A percentile compares a stretch with the other conserved stretches of the same genome.
These are phyloP conservation scores for Ophiostoma himal-ulmi DNA, from an alignment of 2,329 filamentous ascomycete species.

Conservation along the genomic window DNA sequence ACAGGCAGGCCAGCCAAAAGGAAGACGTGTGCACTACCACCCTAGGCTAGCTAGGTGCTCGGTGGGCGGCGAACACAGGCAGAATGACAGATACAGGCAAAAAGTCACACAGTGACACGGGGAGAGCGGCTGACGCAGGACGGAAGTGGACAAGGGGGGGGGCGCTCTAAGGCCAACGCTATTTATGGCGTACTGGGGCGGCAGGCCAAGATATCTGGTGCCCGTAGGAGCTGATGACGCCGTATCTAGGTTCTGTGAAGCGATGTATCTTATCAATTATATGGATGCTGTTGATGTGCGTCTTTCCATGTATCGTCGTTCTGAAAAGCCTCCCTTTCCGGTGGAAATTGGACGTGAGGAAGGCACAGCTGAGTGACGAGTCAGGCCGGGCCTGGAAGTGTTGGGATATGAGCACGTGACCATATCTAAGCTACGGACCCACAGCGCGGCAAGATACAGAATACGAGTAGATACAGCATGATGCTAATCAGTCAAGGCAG, in stretches of 20 bases:
- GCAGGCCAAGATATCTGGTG: conserved; percentile 1
- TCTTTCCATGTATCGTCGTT: background rate
- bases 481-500: conserved; percentile 8
- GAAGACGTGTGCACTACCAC: conserved; percentile 27
- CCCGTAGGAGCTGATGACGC: conserved; percentile 8
- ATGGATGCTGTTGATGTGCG: background rate
- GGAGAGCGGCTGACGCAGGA: conserved; percentile 22
- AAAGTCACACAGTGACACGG: conserved; percentile 8
- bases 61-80: conserved; percentile 25
- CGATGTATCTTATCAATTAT: background rate
- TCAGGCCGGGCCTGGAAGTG: conserved; percentile 13
- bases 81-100: conserved; percentile 21
- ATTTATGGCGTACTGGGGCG: conserved; percentile 9
- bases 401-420: conserved; percentile 20
- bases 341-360: conserved; percentile 15
- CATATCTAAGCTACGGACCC: conserved; percentile 3
- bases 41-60: conserved; percentile 17
- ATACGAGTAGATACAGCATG: background rate
- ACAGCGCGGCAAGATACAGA: conserved; percentile 14
- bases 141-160: conserved; percentile 16
- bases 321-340: conserved; percentile 6
- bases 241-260: background rate
- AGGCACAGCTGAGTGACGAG: background rate
- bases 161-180: background rate
- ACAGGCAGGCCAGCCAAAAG: conserved; percentile 16